Base-by-base conservation (phyloP, 2,329 filamentous ascomycete species). In the Ophidiomyces ophidiicola region DNA sequence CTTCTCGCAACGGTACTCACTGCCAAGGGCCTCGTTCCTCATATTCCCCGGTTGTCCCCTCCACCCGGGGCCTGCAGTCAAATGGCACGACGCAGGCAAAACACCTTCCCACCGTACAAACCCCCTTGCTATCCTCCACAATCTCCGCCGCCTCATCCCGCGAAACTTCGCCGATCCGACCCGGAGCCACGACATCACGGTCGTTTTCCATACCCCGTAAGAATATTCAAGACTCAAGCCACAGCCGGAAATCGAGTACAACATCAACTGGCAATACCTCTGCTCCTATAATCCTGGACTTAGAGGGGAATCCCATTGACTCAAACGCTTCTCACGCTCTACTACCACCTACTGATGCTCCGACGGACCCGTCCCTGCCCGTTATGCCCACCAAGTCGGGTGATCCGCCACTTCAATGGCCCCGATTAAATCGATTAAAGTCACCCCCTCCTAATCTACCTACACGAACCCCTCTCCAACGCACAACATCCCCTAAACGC, bases 351-450 rank as follows among this genome's bases (percentile, higher is more conserved):
- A 58, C 68, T 43, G 82, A 92, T 46, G 60, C 72, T 5, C 66
- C 67, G 18, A 62, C 72, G 50, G 78, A 77, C 60, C 66, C 74
- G 39, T 69, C 77, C 31, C 70, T 71, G 45, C 74, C 80, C 10
- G 71, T 79, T 46, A 62, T 62, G 59, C 53, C 58, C 46, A 41
- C 43, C 33, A 48, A 41, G 29, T 35, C 36, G 19, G 42, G 29
- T n/a, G 42, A 43, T 52, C 71, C 77, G 42, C 70, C 70, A 38
- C 76, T 76, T 46, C 73, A 79, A 60, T 88, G 82, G 82, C 81
- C 83, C 18, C 63, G 80, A 45, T 87, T 82, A 32, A 82, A 83
- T 32, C 73, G 82, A 46, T 58, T 90, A 47, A 81, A 79, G 56
- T 86, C 83, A 5, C 83, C 83, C 39, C 81, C 83, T 14, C 81